Conservation (phyloP, 2,329 filamentous ascomycete genomes). For the Colletotrichum falcatum region DNA sequence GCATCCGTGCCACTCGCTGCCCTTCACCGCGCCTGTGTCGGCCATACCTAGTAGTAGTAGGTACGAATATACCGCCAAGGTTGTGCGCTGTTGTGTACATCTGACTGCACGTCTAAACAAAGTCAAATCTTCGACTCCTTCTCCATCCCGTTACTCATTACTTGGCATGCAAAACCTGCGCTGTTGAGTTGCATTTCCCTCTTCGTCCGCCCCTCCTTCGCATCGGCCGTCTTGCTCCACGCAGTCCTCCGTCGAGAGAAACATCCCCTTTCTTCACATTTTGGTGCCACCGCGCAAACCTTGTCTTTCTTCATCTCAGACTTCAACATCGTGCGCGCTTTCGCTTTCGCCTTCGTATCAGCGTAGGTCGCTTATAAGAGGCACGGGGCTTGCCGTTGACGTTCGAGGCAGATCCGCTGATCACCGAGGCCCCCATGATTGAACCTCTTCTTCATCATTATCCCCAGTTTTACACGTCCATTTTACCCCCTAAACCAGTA, state of each 20-base stretch:
- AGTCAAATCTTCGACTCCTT: conserved; percentile 5
- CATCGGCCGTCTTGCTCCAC: conserved; percentile 7
- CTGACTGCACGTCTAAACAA: neutral
- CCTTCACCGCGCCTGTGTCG: neutral
- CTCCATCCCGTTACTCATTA: conserved; percentile 1
- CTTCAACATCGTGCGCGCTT: conserved; percentile 14
- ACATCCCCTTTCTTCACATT: neutral
- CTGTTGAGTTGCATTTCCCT: conserved; percentile 1
- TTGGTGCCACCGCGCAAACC: conserved; percentile 5
- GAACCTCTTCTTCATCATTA: neutral
- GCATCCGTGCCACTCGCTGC: conserved; percentile 3
- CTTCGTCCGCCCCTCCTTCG: neutral
- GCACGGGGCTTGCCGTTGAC: neutral
- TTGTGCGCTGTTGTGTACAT: neutral
- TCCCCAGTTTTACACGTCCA: neutral
- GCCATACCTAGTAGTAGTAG: too few relatives aligned
- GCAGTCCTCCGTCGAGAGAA: neutral
- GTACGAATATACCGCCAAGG: neutral
- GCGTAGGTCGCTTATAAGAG: too few relatives aligned
- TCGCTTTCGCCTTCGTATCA: conserved; percentile 18
- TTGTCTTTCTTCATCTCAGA: conserved; percentile 4
- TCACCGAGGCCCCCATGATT: conserved; percentile 28
- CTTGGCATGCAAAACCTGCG: conserved; percentile 21
- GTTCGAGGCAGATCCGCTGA: conserved; percentile 33
- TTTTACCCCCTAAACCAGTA: neutral